phyloP scores from a whole-genome alignment of 331 rosid species.

The Erythrophleum ivorense region DNA sequence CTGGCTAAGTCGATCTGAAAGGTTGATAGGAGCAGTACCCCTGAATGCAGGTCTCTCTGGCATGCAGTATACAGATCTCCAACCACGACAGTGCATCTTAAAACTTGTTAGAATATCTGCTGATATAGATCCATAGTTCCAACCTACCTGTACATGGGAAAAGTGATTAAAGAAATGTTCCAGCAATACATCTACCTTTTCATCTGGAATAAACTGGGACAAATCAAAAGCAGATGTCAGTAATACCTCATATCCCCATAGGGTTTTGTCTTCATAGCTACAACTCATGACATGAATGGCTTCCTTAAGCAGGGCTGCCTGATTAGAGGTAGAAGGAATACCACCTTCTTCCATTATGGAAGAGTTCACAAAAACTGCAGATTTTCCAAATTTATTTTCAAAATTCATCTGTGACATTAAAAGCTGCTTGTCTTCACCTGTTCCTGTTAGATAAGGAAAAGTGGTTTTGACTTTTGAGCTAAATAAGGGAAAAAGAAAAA shows the following conservation, averaged over 20 bases:
- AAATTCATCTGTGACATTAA: slow-evolving; percentile 65
- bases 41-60: slow-evolving; percentile 84
- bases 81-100: slow-evolving; percentile 97
- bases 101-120: slow-evolving; percentile 89
- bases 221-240: background rate
- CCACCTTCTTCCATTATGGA: slow-evolving; percentile 48
- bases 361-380: slow-evolving; percentile 69
- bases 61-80: slow-evolving; percentile 97
- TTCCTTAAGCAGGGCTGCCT: slow-evolving; percentile 37
- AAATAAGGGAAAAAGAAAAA: background rate
- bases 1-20: slow-evolving; percentile 92
- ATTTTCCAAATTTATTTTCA: slow-evolving; percentile 72
- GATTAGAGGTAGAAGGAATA: slow-evolving; percentile 25
- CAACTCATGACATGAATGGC: slow-evolving; percentile 38
- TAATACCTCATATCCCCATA: slow-evolving; percentile 74
- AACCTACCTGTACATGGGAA: slow-evolving; percentile 66
- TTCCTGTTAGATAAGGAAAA: background rate
- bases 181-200: background rate
- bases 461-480: background rate
- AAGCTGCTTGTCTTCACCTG: slow-evolving; percentile 47
- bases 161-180: slow-evolving; percentile 13
- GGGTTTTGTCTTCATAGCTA: slow-evolving; percentile 79
- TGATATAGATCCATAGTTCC: slow-evolving; percentile 95
- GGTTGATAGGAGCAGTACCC: slow-evolving; percentile 97
- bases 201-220: background rate